Percentiles rank a stretch among this genome's conserved stretches.
Evolutionary conservation across 139 green algal genomes (phyloP).

Genomic region (Coccomyxa sp.): DNA sequence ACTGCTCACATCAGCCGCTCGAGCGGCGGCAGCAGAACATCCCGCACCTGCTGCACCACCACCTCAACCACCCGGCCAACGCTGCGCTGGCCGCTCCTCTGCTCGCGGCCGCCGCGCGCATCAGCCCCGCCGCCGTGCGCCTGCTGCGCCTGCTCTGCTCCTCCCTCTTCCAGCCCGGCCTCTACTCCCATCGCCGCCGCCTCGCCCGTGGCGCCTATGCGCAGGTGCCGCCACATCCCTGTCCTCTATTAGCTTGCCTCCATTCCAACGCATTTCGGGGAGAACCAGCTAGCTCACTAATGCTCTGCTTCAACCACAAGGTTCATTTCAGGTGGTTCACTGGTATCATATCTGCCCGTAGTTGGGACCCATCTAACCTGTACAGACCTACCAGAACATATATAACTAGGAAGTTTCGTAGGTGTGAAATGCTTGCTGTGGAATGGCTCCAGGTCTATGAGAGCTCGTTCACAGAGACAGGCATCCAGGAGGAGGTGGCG

Average conservation of each 20-base stretch:
- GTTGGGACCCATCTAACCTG: background rate
- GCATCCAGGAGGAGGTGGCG: conserved; percentile 13
- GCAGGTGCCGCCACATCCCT: conserved; percentile 17
- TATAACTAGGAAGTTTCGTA: no score
- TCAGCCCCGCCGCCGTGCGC: conserved; percentile 19
- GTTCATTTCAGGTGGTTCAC: background rate
- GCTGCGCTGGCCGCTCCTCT: conserved; percentile 19
- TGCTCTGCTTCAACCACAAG: background rate
- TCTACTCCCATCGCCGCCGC: conserved; percentile 40
- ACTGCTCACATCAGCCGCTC: conserved; percentile 35
- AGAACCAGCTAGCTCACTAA: background rate
- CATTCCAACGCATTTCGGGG: background rate
- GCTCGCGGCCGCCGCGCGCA: conserved; percentile 8
- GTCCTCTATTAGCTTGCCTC: background rate
- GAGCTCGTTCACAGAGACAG: background rate
- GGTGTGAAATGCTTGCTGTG: background rate
- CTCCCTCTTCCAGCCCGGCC: conserved; percentile 36
- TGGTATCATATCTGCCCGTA: background rate
- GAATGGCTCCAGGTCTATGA: background rate
- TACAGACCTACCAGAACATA: background rate
- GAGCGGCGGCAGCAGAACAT: conserved; percentile 32
- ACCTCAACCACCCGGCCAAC: conserved; percentile 39
- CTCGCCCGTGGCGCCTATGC: conserved; percentile 46
- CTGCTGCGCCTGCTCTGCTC: conserved; percentile 52
- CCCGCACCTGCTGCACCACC: conserved; percentile 42